Evolutionary conservation across 345 rosid genomes (phyloP).

Genomic region (Draba incana): DNA sequence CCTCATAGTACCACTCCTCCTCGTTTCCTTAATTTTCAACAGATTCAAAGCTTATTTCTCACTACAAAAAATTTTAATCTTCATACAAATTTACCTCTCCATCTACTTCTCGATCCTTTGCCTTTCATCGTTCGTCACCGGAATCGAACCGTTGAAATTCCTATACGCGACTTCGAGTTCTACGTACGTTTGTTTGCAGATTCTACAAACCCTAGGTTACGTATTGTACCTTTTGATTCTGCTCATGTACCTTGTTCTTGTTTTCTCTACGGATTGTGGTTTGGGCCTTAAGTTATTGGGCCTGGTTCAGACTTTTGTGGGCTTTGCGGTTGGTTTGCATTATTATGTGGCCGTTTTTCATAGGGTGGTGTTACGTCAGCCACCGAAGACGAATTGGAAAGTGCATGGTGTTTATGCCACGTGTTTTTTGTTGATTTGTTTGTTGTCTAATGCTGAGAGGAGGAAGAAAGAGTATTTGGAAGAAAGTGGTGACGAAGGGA

Average conservation of each 20-base stretch:
- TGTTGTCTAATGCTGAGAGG: conserved; percentile 69
- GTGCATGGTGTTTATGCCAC: conserved; percentile 87
- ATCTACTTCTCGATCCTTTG: conserved; percentile 93
- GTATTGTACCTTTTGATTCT: conserved; percentile 72
- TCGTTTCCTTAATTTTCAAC: conserved; percentile 79
- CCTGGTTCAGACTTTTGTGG: conserved; percentile 69
- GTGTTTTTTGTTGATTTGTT: conserved; percentile 75
- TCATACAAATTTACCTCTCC: conserved; percentile 87
- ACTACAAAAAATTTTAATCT: conserved; percentile 75
- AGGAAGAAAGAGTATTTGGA: conserved; percentile 89
- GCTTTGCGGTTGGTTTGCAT: conserved; percentile 81
- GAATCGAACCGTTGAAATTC: conserved; percentile 83
- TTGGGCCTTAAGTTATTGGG: conserved; percentile 67
- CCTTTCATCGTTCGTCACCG: conserved; percentile 67
- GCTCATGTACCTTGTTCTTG: conserved; percentile 74
- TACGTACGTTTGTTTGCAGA: conserved; percentile 71
- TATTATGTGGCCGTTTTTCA: conserved; percentile 92
- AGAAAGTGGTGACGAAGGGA: conserved; percentile 95
- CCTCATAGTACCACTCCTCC: conserved; percentile 69
- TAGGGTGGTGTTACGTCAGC: conserved; percentile 72
- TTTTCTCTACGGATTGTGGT: conserved; percentile 72
- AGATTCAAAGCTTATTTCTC: conserved; percentile 87
- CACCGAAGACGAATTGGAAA: conserved; percentile 94
- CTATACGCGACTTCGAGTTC: conserved; percentile 79
- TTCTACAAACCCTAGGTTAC: conserved; percentile 79